Evolutionary conservation across 345 rosid genomes (phyloP).

Genomic region (Salix dunnii): DNA sequence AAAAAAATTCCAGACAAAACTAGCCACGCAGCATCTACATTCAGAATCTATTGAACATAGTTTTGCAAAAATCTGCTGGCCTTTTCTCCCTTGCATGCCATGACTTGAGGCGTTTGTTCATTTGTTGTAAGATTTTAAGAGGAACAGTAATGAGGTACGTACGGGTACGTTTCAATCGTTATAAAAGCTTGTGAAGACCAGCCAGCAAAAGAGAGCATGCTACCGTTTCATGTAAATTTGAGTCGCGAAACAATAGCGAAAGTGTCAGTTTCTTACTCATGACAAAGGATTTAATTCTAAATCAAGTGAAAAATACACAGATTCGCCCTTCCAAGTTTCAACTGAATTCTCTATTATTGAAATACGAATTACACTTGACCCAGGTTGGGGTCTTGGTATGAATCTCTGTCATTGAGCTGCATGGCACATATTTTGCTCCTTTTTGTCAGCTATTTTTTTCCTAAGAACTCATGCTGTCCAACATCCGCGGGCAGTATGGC

Average conservation of each 20-base stretch:
- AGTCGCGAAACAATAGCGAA: not conserved
- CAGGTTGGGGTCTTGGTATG: not conserved
- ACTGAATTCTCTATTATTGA: not conserved
- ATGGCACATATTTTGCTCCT: not conserved
- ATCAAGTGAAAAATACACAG: not conserved
- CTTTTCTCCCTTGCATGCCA: too few species aligned
- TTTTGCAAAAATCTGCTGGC: not conserved
- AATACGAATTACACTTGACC: not conserved
- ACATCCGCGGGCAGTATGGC: not conserved
- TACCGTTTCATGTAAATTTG: not conserved
- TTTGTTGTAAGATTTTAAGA: too few species aligned
- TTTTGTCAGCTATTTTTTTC: conserved; percentile 2
- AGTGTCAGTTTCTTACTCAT: not conserved
- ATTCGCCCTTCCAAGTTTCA: not conserved
- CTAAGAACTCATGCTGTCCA: not conserved
- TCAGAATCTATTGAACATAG: not conserved
- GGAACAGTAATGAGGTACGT: too few species aligned
- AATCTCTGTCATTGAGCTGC: not conserved
- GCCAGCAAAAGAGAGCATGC: not conserved
- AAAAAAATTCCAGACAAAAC: not conserved
- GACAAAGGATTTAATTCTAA: not conserved
- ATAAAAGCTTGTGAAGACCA: not conserved
- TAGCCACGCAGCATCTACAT: not conserved
- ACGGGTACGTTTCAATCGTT: too few species aligned
- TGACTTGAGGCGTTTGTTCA: too few species aligned